Evolutionary conservation across 2,329 filamentous ascomycete genomes (phyloP).

Genomic region (Beauveria medogensis): DNA sequence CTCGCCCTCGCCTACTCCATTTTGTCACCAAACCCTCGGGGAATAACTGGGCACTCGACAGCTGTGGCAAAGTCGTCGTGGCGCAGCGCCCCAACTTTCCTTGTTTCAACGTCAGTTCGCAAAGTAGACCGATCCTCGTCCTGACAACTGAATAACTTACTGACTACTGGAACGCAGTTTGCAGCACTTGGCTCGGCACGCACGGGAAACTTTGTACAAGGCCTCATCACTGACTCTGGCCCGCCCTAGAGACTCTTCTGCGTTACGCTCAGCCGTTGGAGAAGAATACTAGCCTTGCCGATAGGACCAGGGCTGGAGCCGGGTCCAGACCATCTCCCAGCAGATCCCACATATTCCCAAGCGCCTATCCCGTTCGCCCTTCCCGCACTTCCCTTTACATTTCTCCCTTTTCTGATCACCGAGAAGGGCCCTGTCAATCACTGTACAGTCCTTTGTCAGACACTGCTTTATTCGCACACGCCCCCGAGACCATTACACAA

Average conservation of each 20-base stretch:
- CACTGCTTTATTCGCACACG: background rate
- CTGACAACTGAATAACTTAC: background rate
- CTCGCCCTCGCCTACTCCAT: background rate
- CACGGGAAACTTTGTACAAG: background rate
- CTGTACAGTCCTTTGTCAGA: background rate
- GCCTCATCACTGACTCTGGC: background rate
- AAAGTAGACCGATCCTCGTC: background rate
- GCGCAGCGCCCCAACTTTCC: background rate
- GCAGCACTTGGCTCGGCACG: background rate
- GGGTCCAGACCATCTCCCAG: constrained; percentile 1
- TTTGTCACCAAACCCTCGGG: background rate
- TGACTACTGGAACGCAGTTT: background rate
- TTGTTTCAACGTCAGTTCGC: background rate
- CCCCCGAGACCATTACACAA: background rate
- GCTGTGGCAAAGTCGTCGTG: constrained; percentile 8
- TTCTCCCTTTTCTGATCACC: background rate
- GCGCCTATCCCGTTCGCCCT: constrained; percentile 1
- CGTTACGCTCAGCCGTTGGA: background rate
- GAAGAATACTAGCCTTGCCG: background rate
- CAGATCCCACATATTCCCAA: constrained; percentile 5
- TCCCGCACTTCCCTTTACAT: background rate
- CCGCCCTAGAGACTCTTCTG: background rate
- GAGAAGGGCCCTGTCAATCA: background rate
- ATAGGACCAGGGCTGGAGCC: background rate
- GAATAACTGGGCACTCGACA: background rate